Base-by-base conservation (phyloP, 148 eudicot genomes). In the Fagopyrum homotropicum region DNA sequence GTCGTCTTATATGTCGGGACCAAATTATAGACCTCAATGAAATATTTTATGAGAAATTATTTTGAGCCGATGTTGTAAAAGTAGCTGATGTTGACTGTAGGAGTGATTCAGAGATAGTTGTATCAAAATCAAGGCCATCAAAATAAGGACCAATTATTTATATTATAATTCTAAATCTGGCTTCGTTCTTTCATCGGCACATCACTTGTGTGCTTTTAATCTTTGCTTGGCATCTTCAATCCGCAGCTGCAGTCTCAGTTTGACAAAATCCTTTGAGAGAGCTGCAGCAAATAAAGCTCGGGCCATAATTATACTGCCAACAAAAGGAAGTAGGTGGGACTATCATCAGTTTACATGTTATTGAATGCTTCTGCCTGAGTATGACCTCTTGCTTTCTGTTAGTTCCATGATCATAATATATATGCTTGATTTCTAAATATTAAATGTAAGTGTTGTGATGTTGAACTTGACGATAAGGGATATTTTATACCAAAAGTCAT, bases 211-310 rank as follows among this genome's bases (percentile, higher is more conserved):
- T 43, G 45, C 71, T 2, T 66, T 12, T 66, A 66, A 40, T 40
- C 71, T 40, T 30, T 66, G 2, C 46, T 66, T 66, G 71, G 71
- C 47, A 66, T 46, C 48, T 80, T 79, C 12, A 76, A 82, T 81
- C 40, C 77, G 76, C 97, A 95, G 99, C 74, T 90, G 98, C 81
- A 88, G 94, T 81, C 85, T 90, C 73, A 95, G 85, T 83, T 74
- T 84, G 81, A 90, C 99, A 60, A 86, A 89, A 76, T 95, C 99
- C 80, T 95, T 88, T 77, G 90, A 92, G 82, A 88, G 98, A 81
- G 99, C 99, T 84, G 99, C 99, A 35, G 97, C 94, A 61, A 82
- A 86, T 75, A 95, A 86, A 78, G 97, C 99, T 74, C 97, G 99
- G 64, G 86, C 94, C 60, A 81, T 95, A 69, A 92, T 95, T 43